Conservation (phyloP, 2,329 filamentous ascomycete genomes). For the Fusarium sp. region DNA sequence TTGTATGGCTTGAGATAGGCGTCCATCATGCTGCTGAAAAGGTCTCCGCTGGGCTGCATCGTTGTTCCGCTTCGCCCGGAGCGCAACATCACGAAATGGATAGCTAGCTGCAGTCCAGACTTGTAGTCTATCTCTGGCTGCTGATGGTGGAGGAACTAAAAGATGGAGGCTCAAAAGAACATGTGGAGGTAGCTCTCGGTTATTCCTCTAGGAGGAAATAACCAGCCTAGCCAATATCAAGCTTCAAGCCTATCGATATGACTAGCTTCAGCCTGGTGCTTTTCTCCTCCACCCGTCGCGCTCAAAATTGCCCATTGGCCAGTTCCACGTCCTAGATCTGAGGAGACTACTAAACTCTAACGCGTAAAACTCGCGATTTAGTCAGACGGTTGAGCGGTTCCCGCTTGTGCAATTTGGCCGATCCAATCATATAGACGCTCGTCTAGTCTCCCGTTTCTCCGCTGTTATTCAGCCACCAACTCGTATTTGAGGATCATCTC, state of each 20-base stretch:
- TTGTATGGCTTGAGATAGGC: too few relatives aligned
- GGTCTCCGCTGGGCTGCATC: not conserved
- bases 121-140: not conserved
- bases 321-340: not conserved
- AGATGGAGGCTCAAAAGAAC: not conserved
- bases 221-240: not conserved
- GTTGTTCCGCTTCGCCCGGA: not conserved
- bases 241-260: too few relatives aligned
- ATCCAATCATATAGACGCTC: not conserved
- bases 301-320: not conserved
- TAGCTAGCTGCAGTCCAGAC: not conserved
- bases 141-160: not conserved
- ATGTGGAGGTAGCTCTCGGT: not conserved
- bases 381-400: not conserved
- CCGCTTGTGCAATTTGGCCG: not conserved
- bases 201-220: not conserved
- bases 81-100: not conserved
- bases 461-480: not conserved
- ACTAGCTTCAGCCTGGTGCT: not conserved
- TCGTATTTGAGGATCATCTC: not conserved
- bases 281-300: not conserved
- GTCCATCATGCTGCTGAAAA: too few relatives aligned
- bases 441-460: too few relatives aligned
- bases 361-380: not conserved
- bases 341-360: not conserved